Percentiles rank a stretch among this genome's conserved stretches.
These are phyloP conservation scores for Fennellomyces sp. DNA, from an alignment of 371 early-diverging fungal species.

Conservation along the genomic window DNA sequence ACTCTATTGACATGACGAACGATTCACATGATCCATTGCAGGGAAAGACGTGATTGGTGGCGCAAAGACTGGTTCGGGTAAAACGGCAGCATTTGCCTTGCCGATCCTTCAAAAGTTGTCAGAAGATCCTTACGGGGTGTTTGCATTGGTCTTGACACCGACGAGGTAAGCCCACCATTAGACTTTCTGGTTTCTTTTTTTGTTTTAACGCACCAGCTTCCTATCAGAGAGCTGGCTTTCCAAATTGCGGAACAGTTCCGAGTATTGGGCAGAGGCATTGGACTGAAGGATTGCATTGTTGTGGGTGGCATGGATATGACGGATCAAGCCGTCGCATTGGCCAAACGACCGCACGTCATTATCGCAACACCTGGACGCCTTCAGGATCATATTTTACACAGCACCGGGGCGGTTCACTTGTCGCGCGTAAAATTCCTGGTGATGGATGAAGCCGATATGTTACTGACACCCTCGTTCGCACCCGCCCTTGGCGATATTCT, in stretches of 20 bases:
- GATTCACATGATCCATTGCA: conserved; percentile 16
- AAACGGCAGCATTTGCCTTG: conserved; percentile 99
- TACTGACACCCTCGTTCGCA: conserved; percentile 84
- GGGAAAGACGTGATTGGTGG: conserved; percentile 94
- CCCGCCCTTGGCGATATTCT: conserved; percentile 85
- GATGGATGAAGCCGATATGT: conserved; percentile 98
- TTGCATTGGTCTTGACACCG: conserved; percentile 95
- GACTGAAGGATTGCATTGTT: conserved; percentile 84
- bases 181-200: background rate
- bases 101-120: conserved; percentile 95
- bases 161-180: conserved; percentile 67
- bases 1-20: background rate
- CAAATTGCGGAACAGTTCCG: conserved; percentile 97
- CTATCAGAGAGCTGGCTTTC: conserved; percentile 89
- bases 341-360: conserved; percentile 91
- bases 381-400: conserved; percentile 89
- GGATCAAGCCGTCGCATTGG: conserved; percentile 86
- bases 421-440: conserved; percentile 73
- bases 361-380: conserved; percentile 98
- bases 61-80: conserved; percentile 99
- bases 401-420: conserved; percentile 65
- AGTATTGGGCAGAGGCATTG: conserved; percentile 90
- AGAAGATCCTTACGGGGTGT: conserved; percentile 93
- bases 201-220: background rate
- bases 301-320: conserved; percentile 98